Conservation (phyloP, 495 filamentous ascomycete species). For the Talaromyces trachyspermus region DNA sequence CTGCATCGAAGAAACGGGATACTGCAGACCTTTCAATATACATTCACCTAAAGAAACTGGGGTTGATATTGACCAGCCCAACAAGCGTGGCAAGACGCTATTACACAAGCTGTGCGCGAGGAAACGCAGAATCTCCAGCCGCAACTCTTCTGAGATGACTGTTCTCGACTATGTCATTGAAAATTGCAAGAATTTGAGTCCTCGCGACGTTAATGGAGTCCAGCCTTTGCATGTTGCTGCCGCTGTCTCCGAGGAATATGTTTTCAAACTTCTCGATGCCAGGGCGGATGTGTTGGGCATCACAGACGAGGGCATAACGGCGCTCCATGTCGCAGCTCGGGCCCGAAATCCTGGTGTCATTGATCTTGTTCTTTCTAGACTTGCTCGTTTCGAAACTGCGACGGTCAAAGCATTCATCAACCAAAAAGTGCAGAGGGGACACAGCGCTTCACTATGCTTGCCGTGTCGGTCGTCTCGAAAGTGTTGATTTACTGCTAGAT, state of each 20-base stretch:
- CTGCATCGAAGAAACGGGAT: background rate
- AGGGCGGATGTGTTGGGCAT: constrained; percentile 10
- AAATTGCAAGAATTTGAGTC: constrained; percentile 6
- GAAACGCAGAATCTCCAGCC: background rate
- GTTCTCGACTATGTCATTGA: constrained; percentile 11
- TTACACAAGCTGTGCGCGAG: constrained; percentile 11
- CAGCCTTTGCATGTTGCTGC: constrained; percentile 16
- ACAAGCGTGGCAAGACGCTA: constrained; percentile 11
- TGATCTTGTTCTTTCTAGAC: constrained; percentile 8
- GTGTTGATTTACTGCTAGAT: constrained; percentile 10
- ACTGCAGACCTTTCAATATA: background rate
- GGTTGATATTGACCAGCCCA: constrained; percentile 12
- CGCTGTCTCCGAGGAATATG: constrained; percentile 11
- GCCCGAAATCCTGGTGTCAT: constrained; percentile 12
- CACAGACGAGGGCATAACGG: constrained; percentile 15
- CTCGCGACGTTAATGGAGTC: constrained; percentile 9
- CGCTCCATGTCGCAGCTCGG: constrained; percentile 15
- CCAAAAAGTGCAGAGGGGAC: constrained; percentile 9
- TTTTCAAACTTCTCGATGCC: constrained; percentile 14
- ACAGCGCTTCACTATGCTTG: constrained; percentile 17
- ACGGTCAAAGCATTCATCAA: constrained; percentile 10
- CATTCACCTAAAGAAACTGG: constrained; percentile 4
- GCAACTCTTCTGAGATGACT: background rate
- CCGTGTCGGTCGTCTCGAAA: constrained; percentile 14
- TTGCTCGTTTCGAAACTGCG: background rate